Evolutionary conservation across 192 early-diverging fungal species (phyloP).

Genomic region (Diversispora eburnea): DNA sequence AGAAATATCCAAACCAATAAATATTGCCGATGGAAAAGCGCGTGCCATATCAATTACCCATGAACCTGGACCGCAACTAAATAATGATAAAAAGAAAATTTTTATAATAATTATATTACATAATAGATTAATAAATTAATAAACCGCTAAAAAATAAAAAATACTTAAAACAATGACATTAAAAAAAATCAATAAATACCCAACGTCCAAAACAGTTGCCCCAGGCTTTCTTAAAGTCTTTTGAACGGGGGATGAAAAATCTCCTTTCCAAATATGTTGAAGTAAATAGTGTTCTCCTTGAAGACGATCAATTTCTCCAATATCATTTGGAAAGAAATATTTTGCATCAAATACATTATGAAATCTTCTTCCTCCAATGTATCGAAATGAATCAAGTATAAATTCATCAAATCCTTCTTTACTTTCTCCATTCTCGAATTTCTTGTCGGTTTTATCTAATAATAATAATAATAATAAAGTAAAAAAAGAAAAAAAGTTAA

Average conservation of each 20-base stretch:
- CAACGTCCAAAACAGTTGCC: conserved; percentile 8
- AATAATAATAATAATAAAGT: not conserved
- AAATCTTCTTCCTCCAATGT: conserved; percentile 34
- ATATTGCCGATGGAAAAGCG: conserved; percentile 30
- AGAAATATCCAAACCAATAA: conserved; percentile 39
- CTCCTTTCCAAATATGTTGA: conserved; percentile 2
- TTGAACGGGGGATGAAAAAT: not conserved
- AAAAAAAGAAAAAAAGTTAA: too few species aligned
- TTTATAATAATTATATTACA: not conserved
- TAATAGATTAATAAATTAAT: not conserved
- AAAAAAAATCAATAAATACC: not conserved
- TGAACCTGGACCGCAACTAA: conserved; percentile 33
- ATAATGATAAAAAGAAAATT: not conserved
- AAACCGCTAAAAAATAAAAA: too few species aligned
- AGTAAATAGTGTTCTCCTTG: conserved; percentile 6
- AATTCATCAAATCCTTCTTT: not conserved
- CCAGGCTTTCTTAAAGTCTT: not conserved
- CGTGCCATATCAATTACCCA: conserved; percentile 41
- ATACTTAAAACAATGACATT: too few species aligned
- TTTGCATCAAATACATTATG: conserved; percentile 36
- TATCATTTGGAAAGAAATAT: conserved; percentile 49
- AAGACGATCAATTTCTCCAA: conserved; percentile 41
- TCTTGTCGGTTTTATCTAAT: not conserved
- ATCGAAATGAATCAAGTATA: conserved; percentile 13
- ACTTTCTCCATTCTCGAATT: not conserved